Conservation (phyloP, 495 filamentous ascomycete species). For the Neurospora africana region DNA sequence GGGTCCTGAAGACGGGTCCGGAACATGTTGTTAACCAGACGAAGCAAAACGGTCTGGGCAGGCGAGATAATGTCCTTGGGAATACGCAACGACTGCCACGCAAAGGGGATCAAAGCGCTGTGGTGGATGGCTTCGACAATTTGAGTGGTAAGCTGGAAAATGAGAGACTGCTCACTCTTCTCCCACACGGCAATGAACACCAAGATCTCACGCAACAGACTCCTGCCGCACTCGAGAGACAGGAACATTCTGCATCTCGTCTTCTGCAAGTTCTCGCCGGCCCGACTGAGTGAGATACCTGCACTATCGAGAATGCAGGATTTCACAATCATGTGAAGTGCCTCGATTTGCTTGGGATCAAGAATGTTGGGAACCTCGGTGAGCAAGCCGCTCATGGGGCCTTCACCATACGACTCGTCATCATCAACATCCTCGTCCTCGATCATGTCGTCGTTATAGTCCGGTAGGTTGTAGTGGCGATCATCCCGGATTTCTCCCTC, state of each 20-base stretch:
- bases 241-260: conserved; percentile 80
- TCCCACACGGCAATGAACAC: conserved; percentile 98
- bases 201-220: conserved; percentile 76
- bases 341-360: conserved; percentile 86
- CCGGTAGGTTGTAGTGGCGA: conserved; percentile 25
- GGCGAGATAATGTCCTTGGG: conserved; percentile 93
- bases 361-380: conserved; percentile 92
- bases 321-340: conserved; percentile 88
- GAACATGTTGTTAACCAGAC: conserved; percentile 82
- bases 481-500: conserved; percentile 37
- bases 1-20: conserved; percentile 53
- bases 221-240: conserved; percentile 75
- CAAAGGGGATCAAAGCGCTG: conserved; percentile 77
- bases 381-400: conserved; percentile 73
- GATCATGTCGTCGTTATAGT: conserved; percentile 35
- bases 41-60: conserved; percentile 82
- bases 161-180: conserved; percentile 77
- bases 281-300: conserved; percentile 39
- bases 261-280: conserved; percentile 67
- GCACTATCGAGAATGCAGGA: conserved; percentile 71
- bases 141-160: conserved; percentile 90
- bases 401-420: conserved; percentile 70
- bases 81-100: conserved; percentile 81
- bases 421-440: conserved; percentile 74
- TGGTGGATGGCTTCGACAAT: conserved; percentile 87